phyloP scores from a whole-genome alignment of 768 basidiomycete species.

The Psilocybe azurescens region DNA sequence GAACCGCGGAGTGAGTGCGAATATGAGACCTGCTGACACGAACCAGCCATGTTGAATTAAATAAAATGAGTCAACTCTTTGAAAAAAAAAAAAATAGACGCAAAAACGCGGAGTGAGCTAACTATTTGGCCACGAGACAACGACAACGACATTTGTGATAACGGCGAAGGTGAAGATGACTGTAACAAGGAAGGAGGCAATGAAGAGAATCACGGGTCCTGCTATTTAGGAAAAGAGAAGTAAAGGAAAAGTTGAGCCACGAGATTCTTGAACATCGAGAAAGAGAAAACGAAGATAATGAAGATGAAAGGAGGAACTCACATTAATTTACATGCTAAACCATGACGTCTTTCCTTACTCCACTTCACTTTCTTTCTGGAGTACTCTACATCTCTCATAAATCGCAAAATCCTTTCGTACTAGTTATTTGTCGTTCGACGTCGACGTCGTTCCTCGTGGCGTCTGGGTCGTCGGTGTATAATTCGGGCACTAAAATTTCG shows the following conservation, averaged over 20 bases:
- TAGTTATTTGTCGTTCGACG: neutral
- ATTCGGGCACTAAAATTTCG: too few relatives aligned
- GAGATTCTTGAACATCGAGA: too few relatives aligned
- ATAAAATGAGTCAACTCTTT: slow-evolving; percentile 56
- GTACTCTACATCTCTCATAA: neutral
- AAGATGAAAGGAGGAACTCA: too few relatives aligned
- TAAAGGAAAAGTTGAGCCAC: too few relatives aligned
- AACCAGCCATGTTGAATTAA: slow-evolving; percentile 85
- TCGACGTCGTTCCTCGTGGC: neutral
- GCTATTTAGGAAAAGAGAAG: neutral
- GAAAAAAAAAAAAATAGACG: slow-evolving; percentile 32
- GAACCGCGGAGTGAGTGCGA: too few relatives aligned
- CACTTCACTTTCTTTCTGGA: neutral
- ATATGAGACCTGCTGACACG: too few relatives aligned
- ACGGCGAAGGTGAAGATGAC: neutral
- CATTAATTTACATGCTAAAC: neutral
- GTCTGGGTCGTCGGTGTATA: too few relatives aligned
- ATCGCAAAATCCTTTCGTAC: neutral
- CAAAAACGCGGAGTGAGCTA: too few relatives aligned
- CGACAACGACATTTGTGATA: too few relatives aligned
- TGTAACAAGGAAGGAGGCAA: neutral
- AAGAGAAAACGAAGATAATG: too few relatives aligned
- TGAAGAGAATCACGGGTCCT: neutral
- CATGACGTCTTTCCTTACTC: too few relatives aligned
- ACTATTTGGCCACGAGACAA: slow-evolving; percentile 28